Base-by-base conservation (phyloP, 177 flowering plant genomes). In the Vitis hybrid region DNA sequence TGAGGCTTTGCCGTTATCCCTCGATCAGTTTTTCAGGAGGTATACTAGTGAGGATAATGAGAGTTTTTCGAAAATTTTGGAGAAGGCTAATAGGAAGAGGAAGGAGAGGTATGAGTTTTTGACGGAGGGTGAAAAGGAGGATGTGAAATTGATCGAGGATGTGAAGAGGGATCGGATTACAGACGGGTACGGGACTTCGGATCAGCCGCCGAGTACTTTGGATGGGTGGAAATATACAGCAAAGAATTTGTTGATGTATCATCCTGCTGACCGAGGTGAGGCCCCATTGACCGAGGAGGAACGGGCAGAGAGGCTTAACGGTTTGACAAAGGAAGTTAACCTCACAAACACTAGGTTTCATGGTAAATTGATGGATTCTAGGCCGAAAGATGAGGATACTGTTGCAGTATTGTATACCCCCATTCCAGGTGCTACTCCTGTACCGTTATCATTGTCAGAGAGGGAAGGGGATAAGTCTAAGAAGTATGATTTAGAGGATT, bases 41-140 rank as follows among this genome's bases (percentile, higher is more conserved):
- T 91, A 93, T 78, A 94, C 98, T 3, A 93, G 98, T 50, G 97
- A 94, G 77, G 98, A 94, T 70, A 94, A 94, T 63, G 87, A 88
- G 48, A 93, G 98, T 67, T 94, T 94, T 70, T 81, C 87, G 1
- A 89, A 85, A 71, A 81, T 94, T 49, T 60, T 93, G 68, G 95
- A 91, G 78, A 94, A 87, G 75, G 95, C 82, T 62, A 94, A 94
- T 78, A 77, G 85, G 81, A 92, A 90, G 88, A 88, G 81, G 84
- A 86, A 85, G 80, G 98, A 92, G 85, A 83, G 84, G 53, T 88
- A 70, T 75, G 89, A 64, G 72, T 80, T 70, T 81, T 78, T 91
- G 76, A 67, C 62, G 8, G 90, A 87, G 65, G 93, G 86, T 3
- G 97, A 86, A 29, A 82, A 82, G 69, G 83, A 76, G 31, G 87